Base-by-base conservation (phyloP, 306 rosid species). In the Pachyrhizus erosus region DNA sequence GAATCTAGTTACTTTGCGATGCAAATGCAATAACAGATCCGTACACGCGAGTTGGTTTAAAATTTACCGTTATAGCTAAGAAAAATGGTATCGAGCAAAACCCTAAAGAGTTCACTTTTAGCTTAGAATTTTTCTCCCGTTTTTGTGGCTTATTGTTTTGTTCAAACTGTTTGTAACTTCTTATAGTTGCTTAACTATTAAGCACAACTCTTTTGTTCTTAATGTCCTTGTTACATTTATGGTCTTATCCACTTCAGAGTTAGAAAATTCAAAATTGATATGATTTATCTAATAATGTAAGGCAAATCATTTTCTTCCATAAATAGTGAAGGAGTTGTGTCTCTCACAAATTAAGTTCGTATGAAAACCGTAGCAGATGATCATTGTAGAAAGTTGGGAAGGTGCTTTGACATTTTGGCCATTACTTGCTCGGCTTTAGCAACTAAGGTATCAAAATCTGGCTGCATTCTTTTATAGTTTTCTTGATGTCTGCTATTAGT, bases 401-500 rank as follows among this genome's bases (percentile, higher is more conserved):
- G 29, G 80, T 71, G 84, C 45, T 85, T 57, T 71, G 86, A 83
- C 72, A 76, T 78, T 89, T 91, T 89, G 91, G 93, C 80, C 52
- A 70, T 75, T 81, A 86, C 69, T 83, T 83, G 18, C 62, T 48
- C 42, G 76, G 62, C 61, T 71, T 45, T 91, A 83, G 88, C 67
- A 75, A 72, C 52, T 4, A 67, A 73, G 83, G 90, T 75, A 91
- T 91, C 88, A 62, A 74, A 87, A 69, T 71, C n/a, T 88, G 91
- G 91, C 82, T 70, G 76, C 86, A 68, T 86, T 84, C 80, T 73
- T 40, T 88, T 89, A 86, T 79, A 83, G 70, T 58, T 85, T 89
- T 85, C 90, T 80, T 66, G 37, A 34, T 81, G 85, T 77, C 87
- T 80, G 67, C 54, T 77, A 51, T 55, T 23, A 62, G 72, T 21